These are phyloP conservation scores for Setaria viridis DNA, from an alignment of 202 grass and related monocot species.

Conservation along the genomic window DNA sequence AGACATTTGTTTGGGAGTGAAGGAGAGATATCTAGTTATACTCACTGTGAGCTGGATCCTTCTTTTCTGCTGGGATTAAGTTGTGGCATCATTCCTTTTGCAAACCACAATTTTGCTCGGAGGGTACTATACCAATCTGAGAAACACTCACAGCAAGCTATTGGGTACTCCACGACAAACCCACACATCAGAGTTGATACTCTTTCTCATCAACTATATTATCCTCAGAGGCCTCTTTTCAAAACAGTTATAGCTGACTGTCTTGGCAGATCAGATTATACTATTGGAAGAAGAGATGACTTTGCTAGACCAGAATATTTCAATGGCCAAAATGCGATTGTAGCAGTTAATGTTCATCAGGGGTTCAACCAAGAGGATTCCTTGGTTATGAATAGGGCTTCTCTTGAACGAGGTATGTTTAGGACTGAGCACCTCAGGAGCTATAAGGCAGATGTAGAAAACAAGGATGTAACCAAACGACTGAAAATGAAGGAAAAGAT, in stretches of 20 bases:
- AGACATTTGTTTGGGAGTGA: slow-evolving; percentile 66
- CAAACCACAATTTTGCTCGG: slow-evolving; percentile 96
- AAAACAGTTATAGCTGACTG: slow-evolving; percentile 87
- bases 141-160: slow-evolving; percentile 98
- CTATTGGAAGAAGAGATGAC: slow-evolving; percentile 65
- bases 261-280: slow-evolving; percentile 67
- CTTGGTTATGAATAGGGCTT: slow-evolving; percentile 94
- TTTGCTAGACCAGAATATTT: slow-evolving; percentile 81
- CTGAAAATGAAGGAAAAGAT: slow-evolving; percentile 79
- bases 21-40: slow-evolving; percentile 59
- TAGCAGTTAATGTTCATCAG: slow-evolving; percentile 97
- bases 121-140: slow-evolving; percentile 93
- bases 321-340: slow-evolving; percentile 98
- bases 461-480: slow-evolving; percentile 61
- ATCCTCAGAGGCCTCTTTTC: slow-evolving; percentile 94
- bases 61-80: slow-evolving; percentile 95
- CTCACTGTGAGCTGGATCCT: slow-evolving; percentile 83
- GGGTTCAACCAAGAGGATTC: slow-evolving; percentile 99
- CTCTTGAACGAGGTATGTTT: slow-evolving; percentile 95
- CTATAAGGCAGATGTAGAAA: slow-evolving; percentile 92
- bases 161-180: slow-evolving; percentile 95
- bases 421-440: slow-evolving; percentile 84
- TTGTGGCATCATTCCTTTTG: slow-evolving; percentile 88
- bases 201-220: slow-evolving; percentile 91
- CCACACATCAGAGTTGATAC: slow-evolving; percentile 86